Conservation (phyloP, 495 filamentous ascomycete species). For the Aspergillus steynii region DNA sequence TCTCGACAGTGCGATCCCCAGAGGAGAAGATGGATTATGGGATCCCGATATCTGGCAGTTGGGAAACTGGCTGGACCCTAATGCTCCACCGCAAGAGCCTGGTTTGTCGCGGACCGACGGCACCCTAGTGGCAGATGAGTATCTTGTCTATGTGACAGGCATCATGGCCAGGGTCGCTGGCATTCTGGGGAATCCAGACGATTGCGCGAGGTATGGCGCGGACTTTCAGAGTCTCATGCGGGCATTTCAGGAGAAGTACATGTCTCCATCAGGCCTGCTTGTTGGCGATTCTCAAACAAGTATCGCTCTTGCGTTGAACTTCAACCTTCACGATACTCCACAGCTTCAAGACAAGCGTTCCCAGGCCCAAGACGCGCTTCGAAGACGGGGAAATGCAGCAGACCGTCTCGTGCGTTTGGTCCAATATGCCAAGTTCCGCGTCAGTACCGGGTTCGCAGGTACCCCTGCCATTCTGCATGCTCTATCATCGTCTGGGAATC, state of each 20-base stretch:
- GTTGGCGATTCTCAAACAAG: conserved; percentile 52
- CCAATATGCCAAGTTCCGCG: conserved; percentile 37
- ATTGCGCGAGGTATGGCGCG: conserved; percentile 19
- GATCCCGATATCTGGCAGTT: conserved; percentile 38
- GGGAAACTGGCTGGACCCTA: conserved; percentile 58
- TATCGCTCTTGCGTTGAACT: conserved; percentile 43
- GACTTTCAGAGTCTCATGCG: conserved; percentile 26
- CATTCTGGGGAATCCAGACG: conserved; percentile 28
- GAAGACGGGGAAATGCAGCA: conserved; percentile 30
- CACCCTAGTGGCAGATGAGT: conserved; percentile 51
- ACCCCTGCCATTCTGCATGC: conserved; percentile 51
- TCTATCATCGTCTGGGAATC: conserved; percentile 37
- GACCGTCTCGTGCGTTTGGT: conserved; percentile 38
- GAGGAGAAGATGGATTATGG: conserved; percentile 42
- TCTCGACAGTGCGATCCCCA: conserved; percentile 46
- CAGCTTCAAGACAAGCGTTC: conserved; percentile 6
- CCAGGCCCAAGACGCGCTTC: no score
- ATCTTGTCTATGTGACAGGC: conserved; percentile 50
- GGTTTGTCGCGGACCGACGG: conserved; percentile 42
- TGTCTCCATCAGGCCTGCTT: conserved; percentile 38
- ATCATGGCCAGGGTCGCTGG: conserved; percentile 27
- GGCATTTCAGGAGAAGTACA: conserved; percentile 46
- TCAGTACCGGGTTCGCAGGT: conserved; percentile 56
- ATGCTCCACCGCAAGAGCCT: conserved; percentile 44
- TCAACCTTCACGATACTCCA: conserved; percentile 37